A percentile compares a stretch with the other conserved stretches of the same genome.
phyloP scores from a whole-genome alignment of 306 rosid genomes.

The Fragaria ananassa region DNA sequence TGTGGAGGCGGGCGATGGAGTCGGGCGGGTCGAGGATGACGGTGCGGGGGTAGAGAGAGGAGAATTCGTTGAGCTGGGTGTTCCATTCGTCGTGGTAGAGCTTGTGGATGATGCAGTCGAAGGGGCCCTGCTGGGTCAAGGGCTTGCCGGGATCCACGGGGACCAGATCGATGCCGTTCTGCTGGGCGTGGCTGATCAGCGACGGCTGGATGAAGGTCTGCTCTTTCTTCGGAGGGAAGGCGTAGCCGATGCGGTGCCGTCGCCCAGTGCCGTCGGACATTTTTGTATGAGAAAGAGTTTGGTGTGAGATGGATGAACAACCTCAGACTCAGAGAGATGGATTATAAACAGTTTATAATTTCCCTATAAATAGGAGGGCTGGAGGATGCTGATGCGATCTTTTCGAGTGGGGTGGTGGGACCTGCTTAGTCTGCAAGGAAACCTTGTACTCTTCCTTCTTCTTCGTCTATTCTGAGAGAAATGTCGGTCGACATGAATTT shows the following conservation, averaged over 20 bases:
- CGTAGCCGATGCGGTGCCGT: constrained; percentile 30
- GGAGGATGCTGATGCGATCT: background rate
- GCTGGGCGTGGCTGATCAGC: constrained; percentile 16
- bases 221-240: constrained; percentile 19
- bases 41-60: constrained; percentile 7
- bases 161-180: constrained; percentile 29
- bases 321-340: background rate
- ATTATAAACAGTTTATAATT: too few relatives aligned
- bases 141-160: constrained; percentile 10
- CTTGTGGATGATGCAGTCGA: constrained; percentile 39
- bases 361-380: too few relatives aligned
- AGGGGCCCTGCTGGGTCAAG: constrained; percentile 31
- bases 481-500: background rate
- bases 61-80: constrained; percentile 1
- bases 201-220: constrained; percentile 28
- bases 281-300: background rate
- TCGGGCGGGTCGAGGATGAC: constrained; percentile 32
- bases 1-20: constrained; percentile 28
- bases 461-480: too few relatives aligned
- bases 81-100: constrained; percentile 27
- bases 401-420: background rate
- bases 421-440: background rate
- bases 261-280: background rate
- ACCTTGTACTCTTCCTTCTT: background rate
- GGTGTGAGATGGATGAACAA: too few relatives aligned